A percentile compares a stretch with the other conserved stretches of the same genome.
Conservation (phyloP, 768 basidiomycete species). For the Amylocystis lapponica region DNA sequence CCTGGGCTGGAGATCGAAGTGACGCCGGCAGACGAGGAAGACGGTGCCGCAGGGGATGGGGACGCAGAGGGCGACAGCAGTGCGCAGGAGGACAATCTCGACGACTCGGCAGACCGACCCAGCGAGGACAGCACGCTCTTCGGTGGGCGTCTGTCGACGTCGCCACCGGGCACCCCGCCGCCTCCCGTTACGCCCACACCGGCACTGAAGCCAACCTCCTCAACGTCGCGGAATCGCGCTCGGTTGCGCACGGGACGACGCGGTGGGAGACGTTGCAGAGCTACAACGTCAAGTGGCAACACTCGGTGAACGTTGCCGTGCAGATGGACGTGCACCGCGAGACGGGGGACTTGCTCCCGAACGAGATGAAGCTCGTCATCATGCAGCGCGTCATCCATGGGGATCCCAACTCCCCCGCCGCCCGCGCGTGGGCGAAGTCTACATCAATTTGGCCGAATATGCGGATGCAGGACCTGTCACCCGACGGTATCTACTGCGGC, state of each 20-base stretch:
- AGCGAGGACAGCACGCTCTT: too few species aligned
- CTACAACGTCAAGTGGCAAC: conserved; percentile 60
- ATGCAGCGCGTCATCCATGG: conserved; percentile 54
- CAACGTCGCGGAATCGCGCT: conserved; percentile 14
- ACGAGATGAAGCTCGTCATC: conserved; percentile 60
- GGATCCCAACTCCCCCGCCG: conserved; percentile 49
- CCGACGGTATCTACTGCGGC: conserved; percentile 59
- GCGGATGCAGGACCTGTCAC: conserved; percentile 52
- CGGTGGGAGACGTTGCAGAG: conserved; percentile 53
- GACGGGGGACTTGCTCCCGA: conserved; percentile 41
- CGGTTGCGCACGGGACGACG: conserved; percentile 52
- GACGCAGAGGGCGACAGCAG: conserved; percentile 7
- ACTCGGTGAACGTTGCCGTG: conserved; percentile 49
- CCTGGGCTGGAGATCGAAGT: conserved; percentile 5
- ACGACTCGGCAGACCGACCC: too few species aligned
- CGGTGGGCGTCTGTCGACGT: conserved; percentile 7
- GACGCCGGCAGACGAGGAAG: conserved; percentile 4
- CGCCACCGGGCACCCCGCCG: conserved; percentile 7
- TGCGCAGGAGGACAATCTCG: conserved; percentile 11
- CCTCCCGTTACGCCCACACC: conserved; percentile 11
- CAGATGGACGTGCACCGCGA: conserved; percentile 58
- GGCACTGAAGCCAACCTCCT: conserved; percentile 5
- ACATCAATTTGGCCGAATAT: conserved; percentile 73
- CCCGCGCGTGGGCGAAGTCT: conserved; percentile 57
- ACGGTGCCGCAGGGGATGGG: background rate